Evolutionary conservation across 768 basidiomycete genomes (phyloP), one percentile per base, ranked within the genome.

Genomic region (Boletus rufocinnamomeus): DNA sequence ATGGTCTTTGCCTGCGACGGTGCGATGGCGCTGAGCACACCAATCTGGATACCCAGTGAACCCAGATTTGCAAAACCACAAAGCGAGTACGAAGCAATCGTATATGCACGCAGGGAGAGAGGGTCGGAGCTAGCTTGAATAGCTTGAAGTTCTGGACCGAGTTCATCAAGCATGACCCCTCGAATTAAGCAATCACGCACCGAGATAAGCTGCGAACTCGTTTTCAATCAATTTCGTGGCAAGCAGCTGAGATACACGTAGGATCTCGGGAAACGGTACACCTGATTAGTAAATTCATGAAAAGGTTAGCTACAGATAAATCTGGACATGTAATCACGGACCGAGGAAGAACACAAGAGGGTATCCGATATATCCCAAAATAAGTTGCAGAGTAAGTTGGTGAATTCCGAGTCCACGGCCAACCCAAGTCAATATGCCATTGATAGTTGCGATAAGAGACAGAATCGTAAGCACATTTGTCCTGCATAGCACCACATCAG

Each of bases 1-100:
- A 96, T 95, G 61, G 82, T 76, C 67, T 83, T 88, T 54, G 81
- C 79, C 60, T 86, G 83, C 25, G 86, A 78, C 4, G 89, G 88
- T 23, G 88, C 89, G 28, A 90, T 78, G 25, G 86, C 85, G 48
- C 79, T 77, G 50, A 90, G 77, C 69, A 90, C 89, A 67, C 89
- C 89, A 59, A 91, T 84, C 72, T 94, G 91, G 64, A 95, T 93
- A 67, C 93, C 94, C 27, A 94, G 77, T 8, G 91, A 91, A 55
- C 88, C 85, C 46, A 93, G 77, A 71, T 95, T 95, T 58, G 91
- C 91, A 68, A 96, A 96, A 11, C 95, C 95, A 72, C 93, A 95
- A 17, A 95, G 85, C 17, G 89, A 87, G 71, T 95, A 96, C 35
- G 88, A 86, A 16, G 89, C 85, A 64, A 95, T 94, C 52, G 87